Evolutionary conservation across 306 rosid genomes (phyloP).

Genomic region (Quercus cerris): DNA sequence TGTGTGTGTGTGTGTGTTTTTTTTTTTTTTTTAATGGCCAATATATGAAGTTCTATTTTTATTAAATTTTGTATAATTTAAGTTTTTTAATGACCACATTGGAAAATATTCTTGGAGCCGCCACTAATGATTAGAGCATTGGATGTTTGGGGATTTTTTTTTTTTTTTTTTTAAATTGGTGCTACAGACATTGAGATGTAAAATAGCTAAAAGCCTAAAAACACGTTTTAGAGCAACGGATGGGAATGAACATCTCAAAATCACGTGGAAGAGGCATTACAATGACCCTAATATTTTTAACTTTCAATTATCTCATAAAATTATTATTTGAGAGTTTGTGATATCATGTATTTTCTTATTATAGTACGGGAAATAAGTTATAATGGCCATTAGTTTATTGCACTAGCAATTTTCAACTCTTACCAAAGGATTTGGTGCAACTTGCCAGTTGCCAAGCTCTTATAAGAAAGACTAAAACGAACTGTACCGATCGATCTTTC

Average conservation of each 20-base stretch:
- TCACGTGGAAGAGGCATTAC: not conserved
- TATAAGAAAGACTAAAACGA: too few species aligned
- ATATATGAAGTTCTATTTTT: too few species aligned
- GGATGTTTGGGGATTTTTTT: too few species aligned
- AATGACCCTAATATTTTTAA: not conserved
- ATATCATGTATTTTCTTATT: not conserved
- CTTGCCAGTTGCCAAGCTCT: not conserved
- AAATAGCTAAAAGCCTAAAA: too few species aligned
- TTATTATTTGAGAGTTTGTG: not conserved
- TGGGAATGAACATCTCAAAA: not conserved
- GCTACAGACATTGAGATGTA: too few species aligned
- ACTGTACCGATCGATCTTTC: not conserved
- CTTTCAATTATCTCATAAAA: not conserved
- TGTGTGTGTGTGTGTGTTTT: accelerated
- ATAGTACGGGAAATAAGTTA: not conserved
- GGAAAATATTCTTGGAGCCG: too few species aligned
- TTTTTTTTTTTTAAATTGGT: too few species aligned
- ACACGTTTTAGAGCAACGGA: too few species aligned
- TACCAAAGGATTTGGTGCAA: not conserved
- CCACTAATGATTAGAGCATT: too few species aligned
- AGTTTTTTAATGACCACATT: too few species aligned
- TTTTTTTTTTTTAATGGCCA: too few species aligned
- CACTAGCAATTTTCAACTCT: not conserved
- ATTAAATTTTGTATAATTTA: too few species aligned
- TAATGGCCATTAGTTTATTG: not conserved